Base-by-base conservation (phyloP, 495 filamentous ascomycete species). In the Immersiella caudata region DNA sequence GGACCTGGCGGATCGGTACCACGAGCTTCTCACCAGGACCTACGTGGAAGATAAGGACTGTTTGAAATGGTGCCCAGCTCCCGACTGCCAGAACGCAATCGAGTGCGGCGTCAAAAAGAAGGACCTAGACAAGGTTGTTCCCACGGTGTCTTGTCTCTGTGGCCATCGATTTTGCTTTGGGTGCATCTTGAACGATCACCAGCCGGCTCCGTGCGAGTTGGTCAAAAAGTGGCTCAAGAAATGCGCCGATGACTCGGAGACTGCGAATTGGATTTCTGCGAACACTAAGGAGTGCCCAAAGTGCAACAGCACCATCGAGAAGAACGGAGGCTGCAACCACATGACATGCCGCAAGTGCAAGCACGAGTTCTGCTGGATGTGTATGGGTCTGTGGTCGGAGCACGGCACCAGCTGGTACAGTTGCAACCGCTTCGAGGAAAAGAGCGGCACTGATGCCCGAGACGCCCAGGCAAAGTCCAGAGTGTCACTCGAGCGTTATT, bases 321-420 rank as follows among this genome's bases (percentile, higher is more conserved):
- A 99, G 84, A 99, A 99, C 70, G 95, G 95, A 20, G 95, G 95
- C 6, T 99, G 95, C 80, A 99, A 99, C 83, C 95, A 99, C 75
- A 99, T 99, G 95, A 99, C 95, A 0, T 99, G 95, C 78, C 87
- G 95, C 55, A 99, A 99, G 79, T 99, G 95, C 83, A 94, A 95
- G 73, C 90, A 98, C 75, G 95, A 99, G 77, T 99, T 99, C 74
- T 99, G 95, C 82, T 99, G 95, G 95, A 97, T 99, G 88, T 99
- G 95, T 77, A 99, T 99, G 95, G 95, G 95, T 0, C 82, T 96
- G 9, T 99, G 95, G 95, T 93, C 93, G 1, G 95, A 99, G 76
- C 95, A 99, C 74, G 95, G 95, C 65, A 98, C 95, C n/a, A 97
- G 93, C 80, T 99, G 95, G 95, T 99, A 99, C 80, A 99, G 97